These are phyloP conservation scores for Lactarius trivialis DNA, from an alignment of 768 basidiomycete genomes.

Conservation along the genomic window DNA sequence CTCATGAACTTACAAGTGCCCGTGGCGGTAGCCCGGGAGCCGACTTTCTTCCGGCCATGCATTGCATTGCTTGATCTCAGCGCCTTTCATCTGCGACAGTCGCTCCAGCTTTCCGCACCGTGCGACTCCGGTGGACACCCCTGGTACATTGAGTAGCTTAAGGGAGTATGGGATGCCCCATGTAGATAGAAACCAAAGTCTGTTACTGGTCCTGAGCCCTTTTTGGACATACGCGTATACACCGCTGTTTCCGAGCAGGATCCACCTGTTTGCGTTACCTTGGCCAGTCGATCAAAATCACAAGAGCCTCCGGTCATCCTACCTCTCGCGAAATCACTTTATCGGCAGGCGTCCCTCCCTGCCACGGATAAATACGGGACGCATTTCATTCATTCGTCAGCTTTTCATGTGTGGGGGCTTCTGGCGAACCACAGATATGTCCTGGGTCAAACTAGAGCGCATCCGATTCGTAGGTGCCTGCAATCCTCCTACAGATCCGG, in stretches of 20 bases:
- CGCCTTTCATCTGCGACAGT: constrained; percentile 36
- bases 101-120: constrained; percentile 46
- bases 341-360: constrained; percentile 34
- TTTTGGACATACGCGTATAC: background rate
- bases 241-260: background rate
- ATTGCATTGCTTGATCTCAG: constrained; percentile 38
- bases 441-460: constrained; percentile 97
- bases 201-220: constrained; percentile 38
- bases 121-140: constrained; percentile 52
- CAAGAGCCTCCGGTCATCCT: background rate
- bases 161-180: constrained; percentile 42
- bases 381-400: constrained; percentile 94
- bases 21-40: constrained; percentile 46
- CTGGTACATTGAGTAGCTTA: constrained; percentile 47
- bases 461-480: constrained; percentile 99
- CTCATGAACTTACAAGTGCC: constrained; percentile 21
- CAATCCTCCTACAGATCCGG: constrained; percentile 98
- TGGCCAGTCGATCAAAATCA: background rate
- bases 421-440: constrained; percentile 90
- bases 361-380: constrained; percentile 98
- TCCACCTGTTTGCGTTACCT: background rate
- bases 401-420: constrained; percentile 92
- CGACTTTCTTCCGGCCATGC: constrained; percentile 40
- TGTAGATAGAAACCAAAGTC: constrained; percentile 61
- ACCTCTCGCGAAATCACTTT: background rate